Evolutionary conservation across 139 green algal species (phyloP).

Genomic region (Monoraphidium neglectum): DNA sequence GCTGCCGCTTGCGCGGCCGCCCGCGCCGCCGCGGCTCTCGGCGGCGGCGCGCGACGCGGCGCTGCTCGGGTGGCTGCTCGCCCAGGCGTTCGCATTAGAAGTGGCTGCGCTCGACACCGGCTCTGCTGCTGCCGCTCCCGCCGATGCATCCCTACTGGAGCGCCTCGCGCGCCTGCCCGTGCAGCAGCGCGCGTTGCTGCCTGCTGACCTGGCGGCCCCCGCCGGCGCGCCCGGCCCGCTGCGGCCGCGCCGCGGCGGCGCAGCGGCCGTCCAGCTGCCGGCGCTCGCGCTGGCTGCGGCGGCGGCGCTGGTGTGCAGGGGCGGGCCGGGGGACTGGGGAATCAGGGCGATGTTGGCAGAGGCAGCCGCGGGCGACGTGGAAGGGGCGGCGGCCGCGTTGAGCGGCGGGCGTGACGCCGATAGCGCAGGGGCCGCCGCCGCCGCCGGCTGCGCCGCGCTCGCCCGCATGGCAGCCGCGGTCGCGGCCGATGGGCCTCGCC

Average conservation of each 20-base stretch:
- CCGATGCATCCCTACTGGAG: conserved; percentile 11
- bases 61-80: conserved; percentile 37
- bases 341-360: too few species aligned
- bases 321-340: too few species aligned
- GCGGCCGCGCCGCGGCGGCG: conserved; percentile 1
- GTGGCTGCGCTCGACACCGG: background rate
- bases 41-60: conserved; percentile 40
- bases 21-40: background rate
- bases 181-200: conserved; percentile 32
- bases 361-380: too few species aligned
- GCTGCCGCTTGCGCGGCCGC: background rate
- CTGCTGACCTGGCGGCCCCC: background rate
- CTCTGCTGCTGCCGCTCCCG: background rate
- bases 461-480: background rate
- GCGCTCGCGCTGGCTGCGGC: conserved; percentile 1
- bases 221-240: conserved; percentile 21
- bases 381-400: conserved; percentile 20
- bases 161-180: background rate
- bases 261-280: conserved; percentile 13
- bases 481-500: background rate
- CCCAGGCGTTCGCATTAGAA: conserved; percentile 16
- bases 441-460: background rate
- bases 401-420: conserved; percentile 11
- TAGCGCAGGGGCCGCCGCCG: conserved; percentile 14
- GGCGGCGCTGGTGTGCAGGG: background rate